Conservation (phyloP, 768 basidiomycete genomes). For the Phylloporus arenicola region DNA sequence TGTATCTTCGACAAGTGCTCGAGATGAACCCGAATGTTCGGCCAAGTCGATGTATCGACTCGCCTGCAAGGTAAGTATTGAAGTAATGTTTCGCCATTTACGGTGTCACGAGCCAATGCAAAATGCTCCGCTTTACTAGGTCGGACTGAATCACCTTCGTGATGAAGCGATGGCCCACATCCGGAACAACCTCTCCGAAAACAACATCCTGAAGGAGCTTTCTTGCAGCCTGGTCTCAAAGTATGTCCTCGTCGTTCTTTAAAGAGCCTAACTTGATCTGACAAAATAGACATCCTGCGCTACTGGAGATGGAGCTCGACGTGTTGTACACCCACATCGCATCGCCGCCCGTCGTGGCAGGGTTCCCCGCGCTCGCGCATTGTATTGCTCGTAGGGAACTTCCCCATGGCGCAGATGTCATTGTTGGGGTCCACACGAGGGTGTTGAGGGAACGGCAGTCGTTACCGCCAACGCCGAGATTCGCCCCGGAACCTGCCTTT, state of each 20-base stretch:
- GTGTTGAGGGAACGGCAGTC: constrained; percentile 7
- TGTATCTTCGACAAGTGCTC: not conserved
- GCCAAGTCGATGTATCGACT: constrained; percentile 43
- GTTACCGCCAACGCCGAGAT: not conserved
- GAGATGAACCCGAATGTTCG: constrained; percentile 26
- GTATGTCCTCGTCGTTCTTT: constrained; percentile 3
- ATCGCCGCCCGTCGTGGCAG: constrained; percentile 10
- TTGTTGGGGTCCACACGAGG: constrained; percentile 19
- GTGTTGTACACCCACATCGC: constrained; percentile 14
- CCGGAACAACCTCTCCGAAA: constrained; percentile 12
- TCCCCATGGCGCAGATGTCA: constrained; percentile 20
- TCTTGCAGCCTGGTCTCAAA: constrained; percentile 14
- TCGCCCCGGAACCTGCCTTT: not conserved
- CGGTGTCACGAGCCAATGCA: not conserved
- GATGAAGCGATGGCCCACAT: constrained; percentile 18
- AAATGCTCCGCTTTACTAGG: constrained; percentile 2
- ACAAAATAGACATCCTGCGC: constrained; percentile 6
- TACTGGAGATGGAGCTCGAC: constrained; percentile 24
- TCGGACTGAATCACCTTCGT: constrained; percentile 16
- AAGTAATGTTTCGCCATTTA: not conserved
- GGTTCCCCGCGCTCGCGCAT: constrained; percentile 8
- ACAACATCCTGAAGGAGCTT: constrained; percentile 24
- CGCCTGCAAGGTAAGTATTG: constrained; percentile 34
- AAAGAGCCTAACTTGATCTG: not conserved
- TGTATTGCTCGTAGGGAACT: constrained; percentile 15